phyloP scores from a whole-genome alignment of 208 protist genomes.

The Vickermania ingenoplastis region DNA sequence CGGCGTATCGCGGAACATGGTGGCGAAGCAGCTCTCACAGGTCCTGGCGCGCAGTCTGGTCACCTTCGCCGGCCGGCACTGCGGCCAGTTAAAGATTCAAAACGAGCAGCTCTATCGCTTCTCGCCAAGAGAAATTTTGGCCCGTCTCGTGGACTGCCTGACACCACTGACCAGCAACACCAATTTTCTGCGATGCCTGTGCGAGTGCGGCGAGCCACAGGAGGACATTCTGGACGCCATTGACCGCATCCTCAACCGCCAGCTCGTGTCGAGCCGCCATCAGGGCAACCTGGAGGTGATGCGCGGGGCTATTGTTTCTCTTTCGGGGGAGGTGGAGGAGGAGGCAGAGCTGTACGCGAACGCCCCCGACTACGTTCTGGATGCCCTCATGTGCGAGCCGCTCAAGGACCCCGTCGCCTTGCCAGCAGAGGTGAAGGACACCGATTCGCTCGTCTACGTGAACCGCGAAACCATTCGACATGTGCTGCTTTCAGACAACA shows the following conservation, averaged over 20 bases:
- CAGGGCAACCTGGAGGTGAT: constrained; percentile 61
- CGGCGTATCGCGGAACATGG: constrained; percentile 83
- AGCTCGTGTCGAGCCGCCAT: constrained; percentile 54
- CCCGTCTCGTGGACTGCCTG: constrained; percentile 69
- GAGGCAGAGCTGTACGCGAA: constrained; percentile 81
- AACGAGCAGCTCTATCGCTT: constrained; percentile 71
- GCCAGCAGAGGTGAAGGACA: constrained; percentile 71
- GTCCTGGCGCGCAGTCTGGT: constrained; percentile 78
- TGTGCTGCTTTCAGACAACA: constrained; percentile 71
- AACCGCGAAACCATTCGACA: constrained; percentile 83
- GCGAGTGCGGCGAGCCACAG: constrained; percentile 65
- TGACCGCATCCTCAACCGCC: constrained; percentile 41
- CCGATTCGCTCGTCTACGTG: constrained; percentile 66
- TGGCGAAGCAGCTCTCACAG: constrained; percentile 78
- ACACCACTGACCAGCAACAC: constrained; percentile 44
- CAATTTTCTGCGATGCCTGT: constrained; percentile 68
- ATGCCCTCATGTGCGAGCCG: constrained; percentile 71
- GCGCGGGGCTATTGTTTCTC: constrained; percentile 21
- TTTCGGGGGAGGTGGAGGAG: constrained; percentile 47
- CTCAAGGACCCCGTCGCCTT: constrained; percentile 72
- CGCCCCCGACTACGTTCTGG: constrained; percentile 76
- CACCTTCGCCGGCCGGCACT: constrained; percentile 72
- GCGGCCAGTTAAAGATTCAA: constrained; percentile 69
- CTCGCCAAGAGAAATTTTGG: constrained; percentile 65
- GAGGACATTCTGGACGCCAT: constrained; percentile 45